Base-by-base conservation (phyloP, 2,329 filamentous ascomycete genomes). In the Stemphylium lycopersici region DNA sequence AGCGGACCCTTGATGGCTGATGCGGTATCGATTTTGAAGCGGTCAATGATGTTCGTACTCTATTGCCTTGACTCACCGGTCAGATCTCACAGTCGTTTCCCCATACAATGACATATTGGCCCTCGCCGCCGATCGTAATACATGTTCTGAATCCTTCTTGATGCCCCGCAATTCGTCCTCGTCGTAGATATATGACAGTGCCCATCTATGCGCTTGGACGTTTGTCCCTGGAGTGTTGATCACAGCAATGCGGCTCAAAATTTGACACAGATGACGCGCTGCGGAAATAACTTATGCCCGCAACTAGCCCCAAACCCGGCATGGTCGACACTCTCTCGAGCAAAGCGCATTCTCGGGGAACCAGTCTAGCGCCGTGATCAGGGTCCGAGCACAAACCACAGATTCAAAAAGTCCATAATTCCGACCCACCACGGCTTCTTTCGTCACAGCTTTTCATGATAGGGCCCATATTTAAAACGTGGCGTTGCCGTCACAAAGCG, bases 391-490 rank as follows among this genome's bases (percentile, higher is more conserved):
- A 31, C 36, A 36, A 49, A 24, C 38, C 22, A 29, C 29, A n/a
- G n/a, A 10, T 11, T 13, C 18, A 12, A 48, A 44, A 38, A 33
- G 8, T 20, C 44, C 40, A 47, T 48, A 53, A 32, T 31, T 38
- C n/a, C 16, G 46, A 34, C 39, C 45, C 45, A 43, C 51, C 6
- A 15, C 31, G 33, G 32, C 26, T 26, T 49, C 16, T 48, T 47
- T 26, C 18, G 32, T 38, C 45, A 43, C 33, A 26, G 39, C 24
- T 47, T 49, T 48, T 34, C 26, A 11, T 29, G 29, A 43, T 20
- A 53, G 8, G 45, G 6, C 38, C 51, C 39, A 20, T 49, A 29
- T 49, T 49, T 12, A 33, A 43, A 48, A 22, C n/a, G 34, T 33
- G 29, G 33, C 24, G 13, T 53, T 38, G 22, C 33, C 24, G 32